phyloP scores from a whole-genome alignment of 106 monocot genomes.

The Iris macrosiphon region DNA sequence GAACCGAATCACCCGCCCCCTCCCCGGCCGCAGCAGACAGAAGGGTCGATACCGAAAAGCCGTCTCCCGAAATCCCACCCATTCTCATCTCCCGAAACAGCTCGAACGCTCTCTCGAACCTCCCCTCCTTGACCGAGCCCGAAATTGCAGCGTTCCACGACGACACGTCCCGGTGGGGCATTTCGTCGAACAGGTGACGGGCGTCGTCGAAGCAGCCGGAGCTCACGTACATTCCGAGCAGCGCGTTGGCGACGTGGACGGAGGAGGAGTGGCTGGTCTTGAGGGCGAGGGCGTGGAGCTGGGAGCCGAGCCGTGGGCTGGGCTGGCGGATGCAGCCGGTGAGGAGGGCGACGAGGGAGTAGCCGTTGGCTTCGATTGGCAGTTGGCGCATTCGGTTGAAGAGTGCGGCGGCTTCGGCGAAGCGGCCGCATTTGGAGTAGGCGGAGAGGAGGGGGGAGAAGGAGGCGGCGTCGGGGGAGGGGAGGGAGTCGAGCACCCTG shows the following conservation, averaged over 20 bases:
- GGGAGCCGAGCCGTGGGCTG: constrained; percentile 30
- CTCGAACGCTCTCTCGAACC: constrained; percentile 43
- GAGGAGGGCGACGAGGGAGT: constrained; percentile 47
- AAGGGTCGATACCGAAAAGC: constrained; percentile 61
- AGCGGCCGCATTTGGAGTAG: constrained; percentile 32
- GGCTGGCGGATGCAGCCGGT: constrained; percentile 42
- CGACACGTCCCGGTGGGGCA: constrained; percentile 51
- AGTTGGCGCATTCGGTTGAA: constrained; percentile 43
- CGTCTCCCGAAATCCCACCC: constrained; percentile 44
- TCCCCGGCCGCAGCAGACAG: constrained; percentile 40
- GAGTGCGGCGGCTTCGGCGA: constrained; percentile 20
- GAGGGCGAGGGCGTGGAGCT: constrained; percentile 51
- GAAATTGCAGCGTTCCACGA: constrained; percentile 78
- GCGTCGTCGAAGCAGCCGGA: constrained; percentile 24
- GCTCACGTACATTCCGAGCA: constrained; percentile 54
- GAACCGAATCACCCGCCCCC: constrained; percentile 40
- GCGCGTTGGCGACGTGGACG: constrained; percentile 53
- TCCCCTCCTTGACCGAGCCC: constrained; percentile 50
- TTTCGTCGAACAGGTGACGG: constrained; percentile 35
- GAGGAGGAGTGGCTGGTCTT: constrained; percentile 18
- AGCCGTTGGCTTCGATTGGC: constrained; percentile 43
- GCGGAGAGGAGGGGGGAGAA: constrained; percentile 56
- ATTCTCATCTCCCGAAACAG: constrained; percentile 49
- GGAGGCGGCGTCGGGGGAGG: constrained; percentile 46
- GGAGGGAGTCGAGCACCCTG: constrained; percentile 46